These are phyloP conservation scores for Trypanosoma scelopori DNA, from an alignment of 208 protist species.

Conservation along the genomic window DNA sequence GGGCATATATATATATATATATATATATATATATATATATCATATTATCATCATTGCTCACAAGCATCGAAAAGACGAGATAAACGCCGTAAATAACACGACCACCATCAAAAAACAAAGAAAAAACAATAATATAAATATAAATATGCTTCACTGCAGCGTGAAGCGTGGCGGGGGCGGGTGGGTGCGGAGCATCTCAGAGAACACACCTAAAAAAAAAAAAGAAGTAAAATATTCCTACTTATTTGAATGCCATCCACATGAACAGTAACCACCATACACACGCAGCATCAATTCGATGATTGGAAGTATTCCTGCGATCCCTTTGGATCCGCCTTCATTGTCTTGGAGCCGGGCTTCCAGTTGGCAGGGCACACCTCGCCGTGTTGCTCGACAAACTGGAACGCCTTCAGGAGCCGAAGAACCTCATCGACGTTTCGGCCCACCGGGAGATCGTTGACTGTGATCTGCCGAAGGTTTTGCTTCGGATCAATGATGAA, in stretches of 20 bases:
- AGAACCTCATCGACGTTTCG: constrained; percentile 94
- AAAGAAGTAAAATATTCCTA: constrained; percentile 22
- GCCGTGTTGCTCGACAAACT: constrained; percentile 94
- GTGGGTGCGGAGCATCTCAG: no score
- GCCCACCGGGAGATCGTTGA: constrained; percentile 97
- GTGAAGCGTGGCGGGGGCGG: no score
- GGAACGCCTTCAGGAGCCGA: constrained; percentile 95
- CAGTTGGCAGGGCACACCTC: constrained; percentile 96
- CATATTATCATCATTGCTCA: no score
- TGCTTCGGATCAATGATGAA: constrained; percentile 96
- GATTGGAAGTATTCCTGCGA: constrained; percentile 89
- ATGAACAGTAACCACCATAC: not conserved
- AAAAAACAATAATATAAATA: no score
- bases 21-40: no score
- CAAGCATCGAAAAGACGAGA: no score
- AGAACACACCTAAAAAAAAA: constrained; percentile 25
- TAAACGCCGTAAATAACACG: no score
- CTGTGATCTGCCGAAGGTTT: constrained; percentile 90
- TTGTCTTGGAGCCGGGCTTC: constrained; percentile 87
- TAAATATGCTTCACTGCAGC: no score
- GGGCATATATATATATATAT: no score
- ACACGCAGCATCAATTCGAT: no score
- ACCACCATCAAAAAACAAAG: no score
- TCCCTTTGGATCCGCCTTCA: constrained; percentile 92
- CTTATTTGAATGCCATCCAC: not conserved